Evolutionary conservation across 371 early-diverging fungal species (phyloP).

Genomic region (Funneliformis caledonium): DNA sequence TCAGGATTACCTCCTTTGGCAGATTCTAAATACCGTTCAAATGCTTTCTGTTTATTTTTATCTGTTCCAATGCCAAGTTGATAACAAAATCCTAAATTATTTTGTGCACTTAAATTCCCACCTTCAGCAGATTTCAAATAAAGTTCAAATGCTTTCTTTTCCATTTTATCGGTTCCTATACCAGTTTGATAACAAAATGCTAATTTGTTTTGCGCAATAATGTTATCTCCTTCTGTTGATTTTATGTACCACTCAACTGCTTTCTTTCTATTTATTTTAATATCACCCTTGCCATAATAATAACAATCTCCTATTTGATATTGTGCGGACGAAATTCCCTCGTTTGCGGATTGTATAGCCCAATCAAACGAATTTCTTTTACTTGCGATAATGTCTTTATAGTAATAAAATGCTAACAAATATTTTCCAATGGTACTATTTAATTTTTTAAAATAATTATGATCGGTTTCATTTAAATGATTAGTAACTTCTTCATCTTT

Average conservation of each 20-base stretch:
- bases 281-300: not conserved
- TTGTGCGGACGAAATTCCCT: not conserved
- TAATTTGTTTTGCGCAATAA: not conserved
- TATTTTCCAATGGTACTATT: not conserved
- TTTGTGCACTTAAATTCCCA: not conserved
- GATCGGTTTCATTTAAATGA: not conserved
- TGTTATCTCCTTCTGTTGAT: not conserved
- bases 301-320: not conserved
- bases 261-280: not conserved
- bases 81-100: not conserved
- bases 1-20: not conserved
- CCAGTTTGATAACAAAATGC: not conserved
- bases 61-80: not conserved
- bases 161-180: not conserved
- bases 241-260: constrained; percentile 4
- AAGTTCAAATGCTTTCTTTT: not conserved
- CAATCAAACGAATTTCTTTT: not conserved
- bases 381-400: not conserved
- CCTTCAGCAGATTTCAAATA: not conserved
- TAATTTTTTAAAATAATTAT: not conserved
- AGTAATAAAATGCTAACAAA: not conserved
- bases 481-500: not conserved
- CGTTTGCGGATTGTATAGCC: not conserved
- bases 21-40: not conserved
- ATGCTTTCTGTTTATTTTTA: not conserved